Conservation (phyloP, 169 alveolate species). For the Cryptosporidium meleagridis region DNA sequence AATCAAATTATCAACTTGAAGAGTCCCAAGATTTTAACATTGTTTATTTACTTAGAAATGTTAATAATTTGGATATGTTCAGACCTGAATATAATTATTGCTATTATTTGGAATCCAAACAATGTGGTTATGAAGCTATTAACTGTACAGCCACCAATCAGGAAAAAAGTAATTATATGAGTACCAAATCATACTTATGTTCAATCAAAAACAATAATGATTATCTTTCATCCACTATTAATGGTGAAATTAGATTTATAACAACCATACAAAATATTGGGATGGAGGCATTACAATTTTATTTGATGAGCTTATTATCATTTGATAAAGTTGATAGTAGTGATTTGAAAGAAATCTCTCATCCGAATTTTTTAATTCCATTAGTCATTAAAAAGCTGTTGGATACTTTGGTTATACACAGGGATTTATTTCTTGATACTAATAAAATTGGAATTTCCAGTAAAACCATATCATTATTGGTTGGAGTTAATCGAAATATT, state of each 20-base stretch:
- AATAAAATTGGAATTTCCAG: conserved; percentile 46
- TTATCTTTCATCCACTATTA: conserved; percentile 22
- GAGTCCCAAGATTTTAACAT: not conserved
- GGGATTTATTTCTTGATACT: conserved; percentile 22
- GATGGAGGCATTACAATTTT: conserved; percentile 36
- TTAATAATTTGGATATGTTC: not conserved
- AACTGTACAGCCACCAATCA: not conserved
- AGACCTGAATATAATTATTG: not conserved
- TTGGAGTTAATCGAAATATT: conserved; percentile 35
- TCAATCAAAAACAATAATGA: conserved; percentile 45
- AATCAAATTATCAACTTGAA: not conserved
- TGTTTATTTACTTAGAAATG: conserved; percentile 41
- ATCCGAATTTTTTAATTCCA: not conserved
- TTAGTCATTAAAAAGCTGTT: not conserved
- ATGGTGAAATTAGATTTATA: conserved; percentile 13
- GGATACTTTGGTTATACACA: conserved; percentile 14
- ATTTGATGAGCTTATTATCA: not conserved
- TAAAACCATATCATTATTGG: conserved; percentile 37
- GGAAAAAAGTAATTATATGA: not conserved
- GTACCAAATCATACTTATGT: conserved; percentile 5
- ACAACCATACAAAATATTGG: conserved; percentile 60
- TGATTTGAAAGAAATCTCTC: not conserved
- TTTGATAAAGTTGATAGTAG: not conserved
- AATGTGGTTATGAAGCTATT: not conserved
- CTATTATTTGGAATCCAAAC: conserved; percentile 7